phyloP scores from a whole-genome alignment of 2,329 filamentous ascomycete species.

The Xylaria hypoxylon region DNA sequence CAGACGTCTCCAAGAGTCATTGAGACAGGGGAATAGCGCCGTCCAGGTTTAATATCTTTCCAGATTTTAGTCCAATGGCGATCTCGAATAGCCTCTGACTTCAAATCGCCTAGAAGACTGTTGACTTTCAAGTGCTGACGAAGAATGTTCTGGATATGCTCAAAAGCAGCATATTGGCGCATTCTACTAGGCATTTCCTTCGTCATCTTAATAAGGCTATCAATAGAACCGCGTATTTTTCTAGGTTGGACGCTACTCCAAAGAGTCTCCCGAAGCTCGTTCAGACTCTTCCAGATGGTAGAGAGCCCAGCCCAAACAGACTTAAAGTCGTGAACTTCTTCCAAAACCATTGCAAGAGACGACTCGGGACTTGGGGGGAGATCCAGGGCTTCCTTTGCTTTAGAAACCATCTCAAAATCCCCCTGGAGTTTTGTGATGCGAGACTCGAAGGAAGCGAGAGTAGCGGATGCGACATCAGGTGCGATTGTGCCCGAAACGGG shows the following conservation, averaged over 20 bases:
- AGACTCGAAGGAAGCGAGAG: constrained; percentile 83
- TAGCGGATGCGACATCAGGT: constrained; percentile 86
- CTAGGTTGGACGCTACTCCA: constrained; percentile 97
- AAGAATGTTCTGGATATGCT: constrained; percentile 93
- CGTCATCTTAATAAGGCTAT: constrained; percentile 95
- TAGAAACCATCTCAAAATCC: constrained; percentile 92
- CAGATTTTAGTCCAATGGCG: constrained; percentile 98
- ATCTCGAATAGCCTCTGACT: constrained; percentile 95
- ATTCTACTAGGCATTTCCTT: constrained; percentile 99
- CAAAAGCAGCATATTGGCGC: constrained; percentile 99
- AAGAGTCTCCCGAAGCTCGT: constrained; percentile 89
- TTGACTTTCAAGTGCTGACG: constrained; percentile 93
- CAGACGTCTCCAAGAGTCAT: constrained; percentile 99
- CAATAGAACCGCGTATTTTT: constrained; percentile 89
- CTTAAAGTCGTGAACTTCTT: constrained; percentile 98
- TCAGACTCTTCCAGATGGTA: constrained; percentile 95
- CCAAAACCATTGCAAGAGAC: constrained; percentile 84
- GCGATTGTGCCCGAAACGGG: constrained; percentile 95
- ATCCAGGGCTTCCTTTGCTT: constrained; percentile 96
- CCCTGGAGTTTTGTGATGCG: constrained; percentile 87
- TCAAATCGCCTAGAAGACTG: constrained; percentile 85
- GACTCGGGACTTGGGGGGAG: constrained; percentile 83
- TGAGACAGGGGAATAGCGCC: constrained; percentile 91
- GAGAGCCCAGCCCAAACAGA: constrained; percentile 97
- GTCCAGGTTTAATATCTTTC: constrained; percentile 91